Percentiles rank a stretch among this genome's conserved stretches.
Evolutionary conservation across 768 basidiomycete species (phyloP).

Genomic region (Amanita rubescens): DNA sequence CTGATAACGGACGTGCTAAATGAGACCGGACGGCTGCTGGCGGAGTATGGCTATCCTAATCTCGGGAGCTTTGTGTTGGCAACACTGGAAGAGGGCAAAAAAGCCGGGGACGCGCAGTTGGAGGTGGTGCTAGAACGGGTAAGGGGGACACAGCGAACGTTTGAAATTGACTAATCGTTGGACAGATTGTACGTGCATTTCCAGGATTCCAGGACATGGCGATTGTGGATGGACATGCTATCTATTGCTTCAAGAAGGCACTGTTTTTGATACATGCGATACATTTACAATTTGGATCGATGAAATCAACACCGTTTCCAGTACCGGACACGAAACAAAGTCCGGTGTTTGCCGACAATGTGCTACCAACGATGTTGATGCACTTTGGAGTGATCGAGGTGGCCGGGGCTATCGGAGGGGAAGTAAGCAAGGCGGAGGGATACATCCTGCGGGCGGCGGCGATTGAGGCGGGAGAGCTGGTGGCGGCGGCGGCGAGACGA

Average conservation of each 20-base stretch:
- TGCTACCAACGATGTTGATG: constrained; percentile 74
- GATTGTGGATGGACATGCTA: constrained; percentile 52
- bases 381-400: constrained; percentile 71
- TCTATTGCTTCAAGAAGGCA: constrained; percentile 89
- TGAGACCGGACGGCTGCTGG: constrained; percentile 65
- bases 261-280: constrained; percentile 74
- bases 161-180: constrained; percentile 7
- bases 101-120: constrained; percentile 29
- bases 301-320: constrained; percentile 47
- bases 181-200: constrained; percentile 67
- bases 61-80: constrained; percentile 73
- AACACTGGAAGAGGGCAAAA: constrained; percentile 49
- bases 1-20: constrained; percentile 56
- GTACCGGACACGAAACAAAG: constrained; percentile 50
- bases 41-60: constrained; percentile 52
- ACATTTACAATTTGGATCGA: constrained; percentile 53
- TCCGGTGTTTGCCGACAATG: constrained; percentile 76
- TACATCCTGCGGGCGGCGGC: constrained; percentile 74
- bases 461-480: constrained; percentile 69
- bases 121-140: constrained; percentile 62
- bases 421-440: constrained; percentile 52
- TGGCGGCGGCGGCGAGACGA: constrained; percentile 26
- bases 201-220: constrained; percentile 82
- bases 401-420: constrained; percentile 37
- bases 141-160: constrained; percentile 17